Base-by-base conservation (phyloP, 1,284 basidiomycete species). In the Rhodotorula sp. region DNA sequence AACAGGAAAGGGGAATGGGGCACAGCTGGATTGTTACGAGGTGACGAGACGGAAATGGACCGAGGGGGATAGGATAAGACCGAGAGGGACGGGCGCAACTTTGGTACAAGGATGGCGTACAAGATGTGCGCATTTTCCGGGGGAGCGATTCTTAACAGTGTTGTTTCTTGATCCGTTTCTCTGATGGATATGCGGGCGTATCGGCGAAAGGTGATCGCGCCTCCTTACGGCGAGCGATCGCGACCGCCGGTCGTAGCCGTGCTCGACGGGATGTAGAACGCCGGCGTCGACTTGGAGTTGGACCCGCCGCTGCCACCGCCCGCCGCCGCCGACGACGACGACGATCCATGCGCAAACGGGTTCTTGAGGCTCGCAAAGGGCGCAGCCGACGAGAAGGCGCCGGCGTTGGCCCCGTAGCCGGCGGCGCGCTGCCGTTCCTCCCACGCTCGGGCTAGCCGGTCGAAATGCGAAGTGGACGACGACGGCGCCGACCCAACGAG, bases 371-470 rank as follows among this genome's bases (percentile, higher is more conserved):
- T 58, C 43, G 50, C 50, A 38, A 23, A 49, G 45, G 55, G 34
- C 28, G 54, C 45, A 34, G 38, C 38, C 10, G 38, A 12, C 12
- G 12, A 43, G 12, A 43, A 43, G 1, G 47, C 57, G 31, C 38
- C 47, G 64, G 7, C 21, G 28, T 31, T 3, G 47, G 16, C 21
- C 38, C 26, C 43, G 23, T 31, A 45, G n/a, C 21, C 23, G 52
- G n/a, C 38, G 34, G 38, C 43, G 43, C 60, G 66, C n/a, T 64
- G 62, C 19, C 69, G 59, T 14, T 57, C 59, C 43, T 67, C 66
- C 70, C 70, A 71, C 43, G 70, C 70, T 2, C 48, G 55, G 23
- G 70, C 60, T 62, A 71, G 70, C 18, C 64, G 70, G 43, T 71
- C 70, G 50, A 62, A 57, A 23, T 56, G 52, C 52, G 65, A 69